A percentile compares a stretch with the other conserved stretches of the same genome.
phyloP scores from a whole-genome alignment of 768 basidiomycete genomes.

The Leccinellum luteum region DNA sequence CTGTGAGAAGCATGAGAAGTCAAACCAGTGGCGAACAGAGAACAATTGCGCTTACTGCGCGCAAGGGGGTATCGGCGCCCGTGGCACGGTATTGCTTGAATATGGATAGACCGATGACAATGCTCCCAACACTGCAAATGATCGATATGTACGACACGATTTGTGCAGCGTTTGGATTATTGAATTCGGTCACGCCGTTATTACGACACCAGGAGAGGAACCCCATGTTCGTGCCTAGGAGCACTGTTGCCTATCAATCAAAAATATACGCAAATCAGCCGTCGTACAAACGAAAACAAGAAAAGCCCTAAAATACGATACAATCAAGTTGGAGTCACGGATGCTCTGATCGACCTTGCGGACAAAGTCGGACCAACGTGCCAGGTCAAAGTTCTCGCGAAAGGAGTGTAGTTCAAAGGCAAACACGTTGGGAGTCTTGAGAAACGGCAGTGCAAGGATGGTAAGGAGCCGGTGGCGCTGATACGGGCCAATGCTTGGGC shows the following conservation, averaged over 20 bases:
- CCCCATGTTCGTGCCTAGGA: slow-evolving; percentile 23
- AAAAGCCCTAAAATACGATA: neutral
- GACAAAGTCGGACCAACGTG: slow-evolving; percentile 29
- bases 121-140: slow-evolving; percentile 30
- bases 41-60: slow-evolving; percentile 18
- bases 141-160: slow-evolving; percentile 31
- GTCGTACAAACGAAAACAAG: neutral
- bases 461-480: slow-evolving; percentile 17
- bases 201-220: slow-evolving; percentile 19
- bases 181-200: neutral
- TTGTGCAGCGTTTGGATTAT: slow-evolving; percentile 17
- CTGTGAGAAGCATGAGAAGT: slow-evolving; percentile 10
- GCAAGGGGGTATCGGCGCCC: slow-evolving; percentile 30
- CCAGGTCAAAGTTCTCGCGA: slow-evolving; percentile 24
- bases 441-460: slow-evolving; percentile 21
- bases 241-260: slow-evolving; percentile 26
- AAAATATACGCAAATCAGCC: neutral
- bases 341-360: slow-evolving; percentile 30
- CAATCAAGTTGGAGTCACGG: slow-evolving; percentile 32
- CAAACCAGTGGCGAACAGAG: neutral
- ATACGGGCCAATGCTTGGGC: slow-evolving; percentile 13
- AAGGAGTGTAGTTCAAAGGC: slow-evolving; percentile 29
- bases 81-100: slow-evolving; percentile 34
- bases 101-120: slow-evolving; percentile 28
- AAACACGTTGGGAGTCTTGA: slow-evolving; percentile 27